phyloP scores from a whole-genome alignment of 495 filamentous ascomycete species.

The Jackrogersella minutella region DNA sequence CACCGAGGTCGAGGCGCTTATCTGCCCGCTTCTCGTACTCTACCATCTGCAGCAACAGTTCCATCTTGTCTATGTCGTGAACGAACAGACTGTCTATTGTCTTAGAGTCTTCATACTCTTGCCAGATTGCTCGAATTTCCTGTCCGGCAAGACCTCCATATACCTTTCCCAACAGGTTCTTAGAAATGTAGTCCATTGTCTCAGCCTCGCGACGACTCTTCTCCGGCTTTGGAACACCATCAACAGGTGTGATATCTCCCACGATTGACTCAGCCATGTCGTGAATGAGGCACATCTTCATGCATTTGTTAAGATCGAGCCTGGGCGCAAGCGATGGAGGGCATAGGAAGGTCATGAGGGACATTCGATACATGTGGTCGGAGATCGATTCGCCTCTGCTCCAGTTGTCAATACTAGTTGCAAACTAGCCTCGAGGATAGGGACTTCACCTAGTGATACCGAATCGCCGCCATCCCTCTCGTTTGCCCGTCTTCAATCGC shows the following conservation, averaged over 20 bases:
- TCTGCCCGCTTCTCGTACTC: constrained; percentile 86
- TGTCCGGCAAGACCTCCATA: constrained; percentile 70
- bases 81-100: constrained; percentile 88
- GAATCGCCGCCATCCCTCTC: constrained; percentile 94
- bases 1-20: constrained; percentile 74
- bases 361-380: constrained; percentile 99
- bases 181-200: constrained; percentile 89
- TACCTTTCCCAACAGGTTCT: constrained; percentile 74
- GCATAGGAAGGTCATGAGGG: constrained; percentile 93
- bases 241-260: constrained; percentile 93
- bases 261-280: constrained; percentile 97
- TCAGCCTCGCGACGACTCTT: constrained; percentile 85
- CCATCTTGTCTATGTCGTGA: constrained; percentile 97
- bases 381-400: constrained; percentile 79
- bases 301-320: constrained; percentile 83
- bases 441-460: constrained; percentile 66
- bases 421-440: background rate
- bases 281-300: constrained; percentile 92
- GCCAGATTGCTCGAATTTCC: constrained; percentile 80
- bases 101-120: constrained; percentile 89
- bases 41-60: constrained; percentile 91
- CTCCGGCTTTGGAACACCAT: constrained; percentile 73
- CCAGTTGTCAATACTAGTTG: constrained; percentile 7
- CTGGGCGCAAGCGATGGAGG: constrained; percentile 72
- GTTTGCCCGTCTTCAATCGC: constrained; percentile 91